Evolutionary conservation across 1,284 basidiomycete species (phyloP), one percentile per base, ranked within the genome.

Genomic region (Marasmius oreades): DNA sequence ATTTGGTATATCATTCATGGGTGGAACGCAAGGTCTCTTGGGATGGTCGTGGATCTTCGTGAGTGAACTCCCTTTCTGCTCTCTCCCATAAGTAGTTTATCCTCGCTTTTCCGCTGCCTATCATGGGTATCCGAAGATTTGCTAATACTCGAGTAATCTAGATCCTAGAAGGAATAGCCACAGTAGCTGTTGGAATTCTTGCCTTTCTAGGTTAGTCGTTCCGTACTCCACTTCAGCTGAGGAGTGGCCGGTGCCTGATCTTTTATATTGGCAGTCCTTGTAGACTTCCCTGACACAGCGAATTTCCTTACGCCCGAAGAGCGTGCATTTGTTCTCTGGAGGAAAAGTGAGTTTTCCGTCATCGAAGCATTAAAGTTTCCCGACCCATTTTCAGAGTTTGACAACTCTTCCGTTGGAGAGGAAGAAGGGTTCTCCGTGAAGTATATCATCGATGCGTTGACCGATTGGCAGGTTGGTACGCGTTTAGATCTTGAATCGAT

Each of bases 251-350:
- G 28, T 31, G 28, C 28, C 28, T 31, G 11, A 47, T 34, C 2
- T 45, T 28, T 22, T 22, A 18, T 28, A 6, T 26, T 8, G 39
- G 23, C 18, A 78, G 76, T 83, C 23, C 62, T 86, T 58, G 80
- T 84, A 14, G 84, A 87, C 63, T 82, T 83, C 61, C 85, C 85
- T 0, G 66, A 62, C 5, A 82, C 80, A 0, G 84, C 83, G 0
- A 69, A 60, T 16, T 87, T 86, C 68, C 67, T 87, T 11, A 85
- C 82, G 0, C 77, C 75, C 0, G 82, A 85, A 59, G 84, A 88
- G 63, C 75, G 77, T 5, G 71, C 80, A 0, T 88, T 76, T 63
- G 71, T 87, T 16, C 68, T 86, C n/a, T 80, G 78, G 73, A 80
- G 72, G 61, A 87, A 86, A 69, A 85, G 85, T 82, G 56, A 48